These are phyloP conservation scores for Epichloe brachyelytri DNA, from an alignment of 2,329 filamentous ascomycete genomes.

Conservation along the genomic window DNA sequence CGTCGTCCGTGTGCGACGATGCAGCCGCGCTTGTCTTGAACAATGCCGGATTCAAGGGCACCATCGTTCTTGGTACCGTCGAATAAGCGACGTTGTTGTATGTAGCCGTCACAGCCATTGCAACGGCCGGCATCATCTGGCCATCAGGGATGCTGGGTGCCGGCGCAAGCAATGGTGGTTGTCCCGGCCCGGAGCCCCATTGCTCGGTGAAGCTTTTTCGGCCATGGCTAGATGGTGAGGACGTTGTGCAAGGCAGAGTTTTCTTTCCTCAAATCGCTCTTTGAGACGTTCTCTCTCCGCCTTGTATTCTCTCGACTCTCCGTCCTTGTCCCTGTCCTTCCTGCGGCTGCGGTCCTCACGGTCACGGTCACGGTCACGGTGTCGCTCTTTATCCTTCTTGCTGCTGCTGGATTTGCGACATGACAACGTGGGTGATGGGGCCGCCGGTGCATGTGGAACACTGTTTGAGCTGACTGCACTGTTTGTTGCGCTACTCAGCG, in stretches of 20 bases:
- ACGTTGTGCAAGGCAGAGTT: slow-evolving; percentile 3
- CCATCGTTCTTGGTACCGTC: slow-evolving; percentile 10
- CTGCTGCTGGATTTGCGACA: slow-evolving; percentile 17
- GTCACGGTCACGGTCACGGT: slow-evolving; percentile 7
- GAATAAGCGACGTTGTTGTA: background rate
- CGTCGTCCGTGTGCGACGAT: slow-evolving; percentile 13
- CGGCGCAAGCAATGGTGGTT: slow-evolving; percentile 10
- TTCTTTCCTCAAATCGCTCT: slow-evolving; percentile 23
- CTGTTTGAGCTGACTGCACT: background rate
- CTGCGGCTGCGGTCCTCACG: slow-evolving; percentile 14
- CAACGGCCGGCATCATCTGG: background rate
- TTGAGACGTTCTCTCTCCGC: slow-evolving; percentile 24
- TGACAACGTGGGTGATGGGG: slow-evolving; percentile 13
- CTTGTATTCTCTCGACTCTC: slow-evolving; percentile 10
- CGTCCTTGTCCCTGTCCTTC: slow-evolving; percentile 9
- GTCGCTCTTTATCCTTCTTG: slow-evolving; percentile 5
- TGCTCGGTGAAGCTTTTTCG: slow-evolving; percentile 22
- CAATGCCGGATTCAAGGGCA: slow-evolving; percentile 14
- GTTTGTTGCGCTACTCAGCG: background rate
- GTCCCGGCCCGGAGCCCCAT: slow-evolving; percentile 2
- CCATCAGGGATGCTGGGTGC: slow-evolving; percentile 1
- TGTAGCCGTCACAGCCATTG: background rate
- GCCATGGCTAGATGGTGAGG: slow-evolving; percentile 10
- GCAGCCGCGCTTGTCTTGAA: slow-evolving; percentile 14
- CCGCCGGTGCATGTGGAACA: slow-evolving; percentile 4